Base-by-base conservation (phyloP, 2,329 filamentous ascomycete genomes). In the Xylaria polymorpha region DNA sequence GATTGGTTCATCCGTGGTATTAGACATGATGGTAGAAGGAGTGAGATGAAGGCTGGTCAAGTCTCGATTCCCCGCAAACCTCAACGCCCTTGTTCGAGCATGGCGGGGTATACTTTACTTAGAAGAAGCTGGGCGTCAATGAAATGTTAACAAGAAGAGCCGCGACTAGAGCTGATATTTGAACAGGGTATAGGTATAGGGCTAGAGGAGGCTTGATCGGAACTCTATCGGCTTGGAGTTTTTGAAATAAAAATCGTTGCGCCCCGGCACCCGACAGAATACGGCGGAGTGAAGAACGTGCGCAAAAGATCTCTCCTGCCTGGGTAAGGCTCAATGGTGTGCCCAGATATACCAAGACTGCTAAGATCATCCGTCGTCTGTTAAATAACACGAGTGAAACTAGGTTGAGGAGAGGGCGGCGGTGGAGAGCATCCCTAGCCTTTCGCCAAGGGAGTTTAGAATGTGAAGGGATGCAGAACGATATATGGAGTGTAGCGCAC, bases 1-100 rank as follows among this genome's bases (percentile, higher is more conserved):
- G 57, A 73, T 60, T 14, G 56, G 12, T 25, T 72, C 70, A 46
- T 44, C 14, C 1, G 37, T 53, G 12, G 46, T 18, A 18, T 72
- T 66, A 12, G 74, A 53, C 74, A 76, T 77, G 67, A 56, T 68
- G 66, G 44, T 39, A 46, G 35, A 57, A 39, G 29, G 41, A 14
- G 43, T 5, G 46, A 39, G 59, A 55, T 55, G 41, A 44, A 51
- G 14, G 50, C 22, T 25, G 12, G 12, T 41, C 29, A 48, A 63
- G 58, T 53, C 44, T 69, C 32, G 10, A 53, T 61, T 64, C 41
- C 53, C 51, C 12, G 32, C 18, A 35, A 48, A 43, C 20, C 35
- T 66, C 62, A 64, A 59, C 50, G 22, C 50, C 48, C 41, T 61
- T n/a, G 48, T 37, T 43, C 32, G 20, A 61, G 39, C 67, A 69